These are phyloP conservation scores for Piloderma croceum DNA, from an alignment of 768 basidiomycete species.

Conservation along the genomic window DNA sequence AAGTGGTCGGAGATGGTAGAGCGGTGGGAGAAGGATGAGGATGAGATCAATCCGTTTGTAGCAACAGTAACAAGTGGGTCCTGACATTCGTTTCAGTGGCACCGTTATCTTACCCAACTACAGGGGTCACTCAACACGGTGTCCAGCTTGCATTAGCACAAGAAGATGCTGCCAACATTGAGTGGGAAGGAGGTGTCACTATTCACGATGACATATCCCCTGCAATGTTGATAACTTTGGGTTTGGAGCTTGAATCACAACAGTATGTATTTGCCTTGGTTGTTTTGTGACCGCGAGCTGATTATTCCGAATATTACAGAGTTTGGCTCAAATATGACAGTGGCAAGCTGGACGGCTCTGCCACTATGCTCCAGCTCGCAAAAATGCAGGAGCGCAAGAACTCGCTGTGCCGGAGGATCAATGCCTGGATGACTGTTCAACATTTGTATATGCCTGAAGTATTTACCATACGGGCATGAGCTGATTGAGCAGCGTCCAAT, in stretches of 20 bases:
- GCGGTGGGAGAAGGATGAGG: conserved; percentile 19
- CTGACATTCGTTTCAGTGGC: background rate
- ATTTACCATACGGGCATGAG: background rate
- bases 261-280: conserved; percentile 23
- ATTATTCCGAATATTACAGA: background rate
- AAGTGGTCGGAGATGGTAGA: conserved; percentile 16
- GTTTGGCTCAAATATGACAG: too few relatives aligned
- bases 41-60: conserved; percentile 16
- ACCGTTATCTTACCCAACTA: background rate
- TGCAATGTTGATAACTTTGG: conserved; percentile 22
- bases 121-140: conserved; percentile 9
- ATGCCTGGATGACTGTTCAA: conserved; percentile 25
- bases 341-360: too few relatives aligned
- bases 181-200: background rate
- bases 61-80: conserved; percentile 9
- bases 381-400: conserved; percentile 23
- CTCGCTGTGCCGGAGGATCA: conserved; percentile 17
- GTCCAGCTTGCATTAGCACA: conserved; percentile 18
- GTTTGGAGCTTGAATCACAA: conserved; percentile 28
- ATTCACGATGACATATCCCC: conserved; percentile 12
- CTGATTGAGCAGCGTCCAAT: background rate
- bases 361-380: conserved; percentile 24
- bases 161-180: conserved; percentile 16
- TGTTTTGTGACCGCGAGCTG: background rate
- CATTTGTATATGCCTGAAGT: conserved; percentile 24